phyloP scores from a whole-genome alignment of 495 filamentous ascomycete genomes.

The Aspergillus hancockii region DNA sequence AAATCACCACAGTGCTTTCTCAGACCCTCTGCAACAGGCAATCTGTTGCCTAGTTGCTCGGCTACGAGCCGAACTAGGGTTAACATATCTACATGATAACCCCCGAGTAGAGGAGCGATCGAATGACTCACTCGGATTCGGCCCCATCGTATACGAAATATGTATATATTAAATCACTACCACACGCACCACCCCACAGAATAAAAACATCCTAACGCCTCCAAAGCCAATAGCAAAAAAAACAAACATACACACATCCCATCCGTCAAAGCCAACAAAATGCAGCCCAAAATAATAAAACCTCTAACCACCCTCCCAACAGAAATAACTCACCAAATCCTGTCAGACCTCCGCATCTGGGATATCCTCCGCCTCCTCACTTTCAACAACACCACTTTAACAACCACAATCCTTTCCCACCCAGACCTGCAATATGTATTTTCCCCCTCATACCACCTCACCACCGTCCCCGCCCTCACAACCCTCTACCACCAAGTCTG shows the following conservation, averaged over 20 bases:
- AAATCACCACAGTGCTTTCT: too few species aligned
- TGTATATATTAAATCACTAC: too few species aligned
- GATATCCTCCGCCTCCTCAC: slow-evolving; percentile 21
- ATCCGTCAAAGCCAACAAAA: too few species aligned
- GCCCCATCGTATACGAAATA: too few species aligned
- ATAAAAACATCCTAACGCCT: too few species aligned
- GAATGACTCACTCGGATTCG: too few species aligned
- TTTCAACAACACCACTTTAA: slow-evolving; percentile 8
- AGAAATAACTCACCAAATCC: slow-evolving; percentile 20
- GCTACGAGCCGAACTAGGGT: too few species aligned
- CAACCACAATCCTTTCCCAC: slow-evolving; percentile 12
- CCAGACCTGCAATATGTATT: slow-evolving; percentile 9
- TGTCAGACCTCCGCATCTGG: slow-evolving; percentile 23
- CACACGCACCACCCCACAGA: too few species aligned
- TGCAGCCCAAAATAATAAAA: not conserved
- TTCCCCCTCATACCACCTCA: slow-evolving; percentile 1
- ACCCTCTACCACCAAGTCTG: slow-evolving; percentile 13
- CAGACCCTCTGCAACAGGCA: too few species aligned
- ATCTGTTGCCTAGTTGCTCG: too few species aligned
- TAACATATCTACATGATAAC: too few species aligned
- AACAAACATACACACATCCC: not conserved
- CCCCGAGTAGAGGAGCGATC: too few species aligned
- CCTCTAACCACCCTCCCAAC: slow-evolving; percentile 13
- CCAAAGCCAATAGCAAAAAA: not conserved
- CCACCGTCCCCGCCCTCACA: not conserved